Evolutionary conservation across 352 stramenopile species (phyloP).

Genomic region (Phytophthora pini): DNA sequence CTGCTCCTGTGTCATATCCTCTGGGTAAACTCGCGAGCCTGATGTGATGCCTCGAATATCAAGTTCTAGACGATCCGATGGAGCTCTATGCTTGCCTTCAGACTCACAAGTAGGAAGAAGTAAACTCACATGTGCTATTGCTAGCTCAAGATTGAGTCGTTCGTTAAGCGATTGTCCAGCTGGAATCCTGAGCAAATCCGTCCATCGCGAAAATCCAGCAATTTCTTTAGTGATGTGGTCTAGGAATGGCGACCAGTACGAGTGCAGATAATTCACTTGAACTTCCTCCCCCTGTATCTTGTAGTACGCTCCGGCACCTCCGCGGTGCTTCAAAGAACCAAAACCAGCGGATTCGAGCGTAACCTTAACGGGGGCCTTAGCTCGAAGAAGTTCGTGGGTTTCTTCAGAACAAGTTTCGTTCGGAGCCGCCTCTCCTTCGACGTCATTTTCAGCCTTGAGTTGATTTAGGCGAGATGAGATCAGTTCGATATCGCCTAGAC

Average conservation of each 20-base stretch:
- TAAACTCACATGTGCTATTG: constrained; percentile 46
- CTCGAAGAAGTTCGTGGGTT: constrained; percentile 50
- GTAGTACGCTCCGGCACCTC: constrained; percentile 50
- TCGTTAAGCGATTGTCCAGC: constrained; percentile 34
- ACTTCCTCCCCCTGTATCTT: constrained; percentile 46
- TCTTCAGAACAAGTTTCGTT: constrained; percentile 36
- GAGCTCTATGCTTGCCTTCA: constrained; percentile 42
- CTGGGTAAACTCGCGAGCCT: constrained; percentile 50
- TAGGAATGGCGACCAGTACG: constrained; percentile 49
- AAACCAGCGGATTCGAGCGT: constrained; percentile 56
- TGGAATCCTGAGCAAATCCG: constrained; percentile 57
- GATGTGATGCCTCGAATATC: constrained; percentile 50
- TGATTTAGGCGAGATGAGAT: constrained; percentile 49
- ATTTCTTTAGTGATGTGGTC: constrained; percentile 70
- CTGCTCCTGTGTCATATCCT: constrained; percentile 55
- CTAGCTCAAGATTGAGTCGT: constrained; percentile 66
- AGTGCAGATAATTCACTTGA: constrained; percentile 68
- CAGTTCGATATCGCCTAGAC: constrained; percentile 45
- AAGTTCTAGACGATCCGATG: constrained; percentile 65
- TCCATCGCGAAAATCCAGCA: constrained; percentile 71
- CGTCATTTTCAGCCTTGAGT: constrained; percentile 6
- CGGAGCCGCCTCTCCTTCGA: background rate
- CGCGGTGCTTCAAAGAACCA: constrained; percentile 51
- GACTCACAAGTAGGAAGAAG: constrained; percentile 56
- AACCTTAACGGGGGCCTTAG: constrained; percentile 38